Base-by-base conservation (phyloP, 2,329 filamentous ascomycete genomes). In the Drechslerella coelobrocha region DNA sequence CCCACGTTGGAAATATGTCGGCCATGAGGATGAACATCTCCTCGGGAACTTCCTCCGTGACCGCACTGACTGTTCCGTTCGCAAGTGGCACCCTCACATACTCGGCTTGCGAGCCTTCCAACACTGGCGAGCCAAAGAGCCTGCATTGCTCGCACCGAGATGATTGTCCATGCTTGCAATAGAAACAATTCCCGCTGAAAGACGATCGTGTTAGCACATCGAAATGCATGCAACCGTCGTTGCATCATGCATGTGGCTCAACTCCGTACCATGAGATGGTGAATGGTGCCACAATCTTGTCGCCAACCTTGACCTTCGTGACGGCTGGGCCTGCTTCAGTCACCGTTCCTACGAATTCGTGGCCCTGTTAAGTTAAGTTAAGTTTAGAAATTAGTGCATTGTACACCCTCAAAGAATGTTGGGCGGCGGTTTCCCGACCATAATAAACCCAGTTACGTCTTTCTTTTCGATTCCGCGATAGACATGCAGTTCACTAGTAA, bases 271-370 rank as follows among this genome's bases (percentile, higher is more conserved):
- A 93, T 14, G 88, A 91, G 29, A 85, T 83, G 23, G 91, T 96
- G 78, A 96, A 96, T 0, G 92, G 91, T 23, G 88, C 85, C 19
- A 96, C 90, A 29, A 96, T 83, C 75, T 86, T 85, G 78, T 96
- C 92, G 3, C 91, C 92, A 56, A 88, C 81, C 73, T 86, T 81
- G 73, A 96, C 82, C 0, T 83, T 85, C 75, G 84, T 87, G 48
- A 96, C 90, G 1, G 81, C 83, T 14, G 83, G 80, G 0, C 92
- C 92, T 47, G 84, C 81, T 72, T 89, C 85, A 31, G 87, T 83
- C 8, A 96, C 85, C 23, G 83, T 84, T 3, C 92, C 92, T 1
- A 90, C 91, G 77, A 96, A 95, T 77, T 96, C 92, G 78, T 96
- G 92, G 66, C 91, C 90, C 89, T 75, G 27, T 5, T 27, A 41